Conservation (phyloP, 192 early-diverging fungal genomes). For the Coemansia javaensis region DNA sequence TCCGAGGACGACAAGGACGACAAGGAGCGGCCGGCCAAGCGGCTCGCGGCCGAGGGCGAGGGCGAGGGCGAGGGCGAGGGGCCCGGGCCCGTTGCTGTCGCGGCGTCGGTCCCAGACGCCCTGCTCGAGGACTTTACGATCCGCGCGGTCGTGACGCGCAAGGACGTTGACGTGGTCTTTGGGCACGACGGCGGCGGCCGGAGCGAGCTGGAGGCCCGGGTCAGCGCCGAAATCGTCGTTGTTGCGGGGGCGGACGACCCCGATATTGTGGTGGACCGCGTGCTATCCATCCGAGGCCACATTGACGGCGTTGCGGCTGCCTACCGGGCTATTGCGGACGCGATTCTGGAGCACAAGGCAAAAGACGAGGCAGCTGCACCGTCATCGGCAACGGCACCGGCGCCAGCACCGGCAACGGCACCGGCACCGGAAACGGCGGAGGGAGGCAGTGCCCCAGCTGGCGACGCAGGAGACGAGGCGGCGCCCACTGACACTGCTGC, state of each 20-base stretch:
- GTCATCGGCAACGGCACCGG: too few relatives aligned
- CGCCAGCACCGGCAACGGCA: too few relatives aligned
- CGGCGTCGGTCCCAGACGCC: conserved; percentile 8
- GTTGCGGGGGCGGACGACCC: conserved; percentile 48
- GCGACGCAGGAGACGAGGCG: too few relatives aligned
- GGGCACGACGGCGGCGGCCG: conserved; percentile 13
- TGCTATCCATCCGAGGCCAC: conserved; percentile 37
- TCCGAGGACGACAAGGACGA: conserved; percentile 46
- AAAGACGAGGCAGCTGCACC: background rate
- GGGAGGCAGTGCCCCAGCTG: too few relatives aligned
- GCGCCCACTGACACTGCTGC: background rate
- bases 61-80: too few relatives aligned
- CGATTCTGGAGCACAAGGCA: conserved; percentile 13
- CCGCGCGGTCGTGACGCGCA: conserved; percentile 46
- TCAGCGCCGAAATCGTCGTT: conserved; percentile 14
- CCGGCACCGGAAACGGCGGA: background rate
- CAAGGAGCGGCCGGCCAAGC: conserved; percentile 40
- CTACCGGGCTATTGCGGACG: conserved; percentile 26
- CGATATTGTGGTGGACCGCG: conserved; percentile 49
- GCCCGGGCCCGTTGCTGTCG: too few relatives aligned
- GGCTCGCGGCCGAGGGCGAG: conserved; percentile 25
- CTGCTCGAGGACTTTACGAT: conserved; percentile 39
- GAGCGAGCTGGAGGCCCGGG: conserved; percentile 19
- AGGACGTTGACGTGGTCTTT: conserved; percentile 45
- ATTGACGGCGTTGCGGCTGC: conserved; percentile 22